Percentiles rank a stretch among this genome's conserved stretches.
phyloP scores from a whole-genome alignment of 1,284 basidiomycete species.

The Tylopilus orsonianus region DNA sequence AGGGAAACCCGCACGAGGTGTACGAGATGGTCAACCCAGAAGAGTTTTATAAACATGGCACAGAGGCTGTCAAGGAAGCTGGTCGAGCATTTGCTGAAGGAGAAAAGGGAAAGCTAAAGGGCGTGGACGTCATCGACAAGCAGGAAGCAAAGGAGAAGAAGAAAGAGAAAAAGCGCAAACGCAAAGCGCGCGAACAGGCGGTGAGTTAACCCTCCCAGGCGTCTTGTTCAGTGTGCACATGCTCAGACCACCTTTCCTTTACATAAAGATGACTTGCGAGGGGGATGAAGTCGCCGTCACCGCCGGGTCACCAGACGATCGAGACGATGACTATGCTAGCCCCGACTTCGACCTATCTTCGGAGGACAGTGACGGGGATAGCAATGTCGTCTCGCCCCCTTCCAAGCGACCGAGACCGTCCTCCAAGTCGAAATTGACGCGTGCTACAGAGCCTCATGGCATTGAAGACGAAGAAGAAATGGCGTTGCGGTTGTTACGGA shows the following conservation, averaged over 20 bases:
- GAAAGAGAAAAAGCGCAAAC: slow-evolving; percentile 86
- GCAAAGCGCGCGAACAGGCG: slow-evolving; percentile 68
- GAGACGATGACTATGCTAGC: slow-evolving; percentile 72
- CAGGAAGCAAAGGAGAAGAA: slow-evolving; percentile 86
- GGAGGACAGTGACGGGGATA: slow-evolving; percentile 41
- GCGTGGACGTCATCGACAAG: slow-evolving; percentile 76
- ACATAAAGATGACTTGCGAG: slow-evolving; percentile 25
- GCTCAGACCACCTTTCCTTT: slow-evolving; percentile 5
- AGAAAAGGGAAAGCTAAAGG: slow-evolving; percentile 71
- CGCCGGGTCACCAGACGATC: slow-evolving; percentile 39
- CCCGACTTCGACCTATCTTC: slow-evolving; percentile 66
- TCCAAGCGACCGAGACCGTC: slow-evolving; percentile 41
- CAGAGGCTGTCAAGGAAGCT: slow-evolving; percentile 65
- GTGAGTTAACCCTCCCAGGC: slow-evolving; percentile 40
- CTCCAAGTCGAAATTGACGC: slow-evolving; percentile 4
- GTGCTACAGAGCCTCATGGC: slow-evolving; percentile 8
- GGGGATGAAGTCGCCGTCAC: slow-evolving; percentile 26
- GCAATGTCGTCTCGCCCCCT: slow-evolving; percentile 35
- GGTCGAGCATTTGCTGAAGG: slow-evolving; percentile 70
- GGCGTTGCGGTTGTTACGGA: slow-evolving; percentile 45
- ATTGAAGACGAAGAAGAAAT: slow-evolving; percentile 55
- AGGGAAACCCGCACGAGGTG: slow-evolving; percentile 74
- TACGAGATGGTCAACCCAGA: slow-evolving; percentile 80
- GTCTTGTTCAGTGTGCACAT: neutral
- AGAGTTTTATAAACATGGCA: slow-evolving; percentile 59